Evolutionary conservation across 2,329 filamentous ascomycete species (phyloP).

Genomic region (Cryphonectria carpinicola): DNA sequence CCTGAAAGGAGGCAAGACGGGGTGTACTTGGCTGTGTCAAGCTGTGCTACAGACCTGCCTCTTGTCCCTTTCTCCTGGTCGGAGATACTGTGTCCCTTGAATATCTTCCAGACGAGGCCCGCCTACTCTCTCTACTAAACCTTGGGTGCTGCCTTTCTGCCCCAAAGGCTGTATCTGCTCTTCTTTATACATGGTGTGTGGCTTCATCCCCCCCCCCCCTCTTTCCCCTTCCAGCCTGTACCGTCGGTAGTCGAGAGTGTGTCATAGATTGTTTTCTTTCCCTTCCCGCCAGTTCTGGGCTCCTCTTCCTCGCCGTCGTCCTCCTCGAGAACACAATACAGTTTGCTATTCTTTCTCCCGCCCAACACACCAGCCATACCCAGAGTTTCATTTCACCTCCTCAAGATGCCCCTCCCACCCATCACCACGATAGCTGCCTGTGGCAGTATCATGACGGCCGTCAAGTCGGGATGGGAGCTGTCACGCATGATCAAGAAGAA

Average conservation of each 20-base stretch:
- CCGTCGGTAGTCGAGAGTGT: constrained; percentile 7
- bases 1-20: background rate
- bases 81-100: background rate
- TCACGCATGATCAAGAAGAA: constrained; percentile 37
- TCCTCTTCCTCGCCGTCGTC: background rate
- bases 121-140: background rate
- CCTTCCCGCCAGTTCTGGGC: background rate
- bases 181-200: constrained; percentile 25
- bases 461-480: constrained; percentile 38
- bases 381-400: background rate
- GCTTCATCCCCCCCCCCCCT: background rate
- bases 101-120: background rate
- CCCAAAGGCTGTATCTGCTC: constrained; percentile 5
- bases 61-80: background rate
- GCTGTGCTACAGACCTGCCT: constrained; percentile 5
- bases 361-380: background rate
- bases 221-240: background rate
- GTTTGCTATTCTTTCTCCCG: background rate
- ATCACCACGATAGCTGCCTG: constrained; percentile 36
- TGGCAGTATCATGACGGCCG: constrained; percentile 36
- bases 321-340: background rate
- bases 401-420: constrained; percentile 33
- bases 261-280: background rate
- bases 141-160: background rate
- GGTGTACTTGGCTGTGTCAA: background rate